These are phyloP conservation scores for Phytophthora sp. DNA, from an alignment of 352 stramenopile species.

Conservation along the genomic window DNA sequence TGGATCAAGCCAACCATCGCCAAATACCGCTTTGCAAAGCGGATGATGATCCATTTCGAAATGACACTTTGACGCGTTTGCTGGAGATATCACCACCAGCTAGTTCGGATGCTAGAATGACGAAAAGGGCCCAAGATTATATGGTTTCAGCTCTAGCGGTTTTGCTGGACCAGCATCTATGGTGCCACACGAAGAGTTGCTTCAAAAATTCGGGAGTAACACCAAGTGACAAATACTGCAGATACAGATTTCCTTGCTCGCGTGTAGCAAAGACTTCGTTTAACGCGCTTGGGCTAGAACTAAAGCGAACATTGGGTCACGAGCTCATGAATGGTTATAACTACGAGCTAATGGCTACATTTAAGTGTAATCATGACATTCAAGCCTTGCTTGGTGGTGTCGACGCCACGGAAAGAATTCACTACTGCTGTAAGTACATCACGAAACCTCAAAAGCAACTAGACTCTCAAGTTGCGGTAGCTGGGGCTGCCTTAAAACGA, in stretches of 20 bases:
- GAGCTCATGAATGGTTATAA: slow-evolving; percentile 13
- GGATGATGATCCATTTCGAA: slow-evolving; percentile 6
- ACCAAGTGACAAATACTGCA: not conserved
- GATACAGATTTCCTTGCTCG: slow-evolving; percentile 2
- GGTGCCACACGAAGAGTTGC: slow-evolving; percentile 3
- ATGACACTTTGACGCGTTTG: not conserved
- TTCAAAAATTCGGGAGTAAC: slow-evolving; percentile 2
- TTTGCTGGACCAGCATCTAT: not conserved
- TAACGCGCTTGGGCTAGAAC: not conserved
- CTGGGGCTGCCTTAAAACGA: not conserved
- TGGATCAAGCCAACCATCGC: not conserved
- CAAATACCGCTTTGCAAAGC: not conserved
- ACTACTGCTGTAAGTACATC: slow-evolving; percentile 14
- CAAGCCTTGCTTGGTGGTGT: not conserved
- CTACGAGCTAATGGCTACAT: slow-evolving; percentile 9
- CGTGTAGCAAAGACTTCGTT: not conserved
- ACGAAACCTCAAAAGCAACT: slow-evolving; percentile 8
- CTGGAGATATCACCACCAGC: not conserved
- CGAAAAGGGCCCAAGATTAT: not conserved
- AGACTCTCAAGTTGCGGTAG: slow-evolving; percentile 1
- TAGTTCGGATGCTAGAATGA: not conserved
- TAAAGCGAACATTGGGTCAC: not conserved
- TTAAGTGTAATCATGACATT: too few relatives aligned
- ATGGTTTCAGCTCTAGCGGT: slow-evolving; percentile 1
- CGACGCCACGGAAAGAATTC: not conserved